Base-by-base conservation (phyloP, 192 early-diverging fungal species). In the Gaertneriomyces sp. region DNA sequence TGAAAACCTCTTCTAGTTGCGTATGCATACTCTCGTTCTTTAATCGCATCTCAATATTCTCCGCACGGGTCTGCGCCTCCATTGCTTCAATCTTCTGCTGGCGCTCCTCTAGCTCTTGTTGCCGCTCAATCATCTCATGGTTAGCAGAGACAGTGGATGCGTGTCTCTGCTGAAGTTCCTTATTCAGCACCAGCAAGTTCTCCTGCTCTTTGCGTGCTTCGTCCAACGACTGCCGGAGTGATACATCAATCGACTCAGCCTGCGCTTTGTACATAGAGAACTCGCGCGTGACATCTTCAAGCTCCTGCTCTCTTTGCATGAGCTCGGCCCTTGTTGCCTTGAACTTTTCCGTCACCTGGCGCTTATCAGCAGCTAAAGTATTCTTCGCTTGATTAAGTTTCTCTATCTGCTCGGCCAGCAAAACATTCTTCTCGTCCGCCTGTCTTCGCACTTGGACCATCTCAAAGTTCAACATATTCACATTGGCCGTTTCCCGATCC, bases 281-380 rank as follows among this genome's bases (percentile, higher is more conserved):
- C 16, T 60, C 61, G 6, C 7, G 51, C 11, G 57, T 65, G 7
- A 71, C 41, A n/a, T 76, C 69, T 7, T 64, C 75, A 12, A 74
- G 53, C 58, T 84, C 71, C 33, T 77, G 74, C 58, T 79, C 79
- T 39, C 72, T 71, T 25, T 63, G 41, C 58, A 64, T 46, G 45
- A 84, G 60, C 14, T 84, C 79, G 5, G 58, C 16, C 4, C 79
- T 59, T 17, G 74, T 67, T 7, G 60, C 19, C 55, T 78, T 76
- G 55, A 76, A 58, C 55, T 79, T 76, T 17, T 84, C 82, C 16
- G 78, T 73, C 3, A 84, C 61, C 42, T 71, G 57, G 9, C 74
- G 65, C 51, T 84, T 84, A 67, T 84, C 82, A 25, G 69, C 74
- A 7, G 79, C 66, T 14, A 84, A 66, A 53, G 67, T 75, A 14